A percentile compares a stretch with the other conserved stretches of the same genome.
These are phyloP conservation scores for Atkinsonella hypoxylon DNA, from an alignment of 2,329 filamentous ascomycete species.

Conservation along the genomic window DNA sequence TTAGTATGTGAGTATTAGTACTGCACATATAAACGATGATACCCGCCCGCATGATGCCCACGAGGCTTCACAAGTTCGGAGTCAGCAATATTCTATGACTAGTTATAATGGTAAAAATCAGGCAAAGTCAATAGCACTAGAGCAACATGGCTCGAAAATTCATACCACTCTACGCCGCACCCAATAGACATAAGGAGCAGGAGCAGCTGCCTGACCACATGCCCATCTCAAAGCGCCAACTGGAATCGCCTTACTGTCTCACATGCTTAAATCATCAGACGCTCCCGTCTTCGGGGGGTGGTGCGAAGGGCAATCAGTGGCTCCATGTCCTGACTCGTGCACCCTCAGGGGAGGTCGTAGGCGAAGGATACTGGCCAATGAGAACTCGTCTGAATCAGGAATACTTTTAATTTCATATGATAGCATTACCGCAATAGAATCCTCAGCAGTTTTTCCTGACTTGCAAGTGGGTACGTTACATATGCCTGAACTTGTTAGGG, in stretches of 20 bases:
- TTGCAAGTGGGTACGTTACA: no score
- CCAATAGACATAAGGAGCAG: neutral
- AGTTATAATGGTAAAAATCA: neutral
- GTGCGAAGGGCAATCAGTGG: neutral
- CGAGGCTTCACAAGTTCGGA: neutral
- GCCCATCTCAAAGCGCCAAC: neutral
- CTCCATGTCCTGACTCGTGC: neutral
- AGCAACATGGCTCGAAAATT: slow-evolving; percentile 4
- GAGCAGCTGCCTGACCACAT: neutral
- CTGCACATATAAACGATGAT: neutral
- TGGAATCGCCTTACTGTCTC: neutral
- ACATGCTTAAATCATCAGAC: neutral
- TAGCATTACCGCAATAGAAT: no score
- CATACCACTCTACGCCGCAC: neutral
- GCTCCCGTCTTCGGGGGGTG: neutral
- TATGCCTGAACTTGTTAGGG: no score
- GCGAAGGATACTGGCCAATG: no score
- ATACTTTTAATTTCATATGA: no score
- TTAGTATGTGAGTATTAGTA: neutral
- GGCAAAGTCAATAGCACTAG: neutral
- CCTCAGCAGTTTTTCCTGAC: no score
- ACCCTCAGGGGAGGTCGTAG: no score
- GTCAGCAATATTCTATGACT: neutral
- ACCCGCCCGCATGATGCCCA: neutral
- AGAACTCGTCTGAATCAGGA: no score